phyloP scores from a whole-genome alignment of 495 filamentous ascomycete genomes.

The Xylaria sp. region DNA sequence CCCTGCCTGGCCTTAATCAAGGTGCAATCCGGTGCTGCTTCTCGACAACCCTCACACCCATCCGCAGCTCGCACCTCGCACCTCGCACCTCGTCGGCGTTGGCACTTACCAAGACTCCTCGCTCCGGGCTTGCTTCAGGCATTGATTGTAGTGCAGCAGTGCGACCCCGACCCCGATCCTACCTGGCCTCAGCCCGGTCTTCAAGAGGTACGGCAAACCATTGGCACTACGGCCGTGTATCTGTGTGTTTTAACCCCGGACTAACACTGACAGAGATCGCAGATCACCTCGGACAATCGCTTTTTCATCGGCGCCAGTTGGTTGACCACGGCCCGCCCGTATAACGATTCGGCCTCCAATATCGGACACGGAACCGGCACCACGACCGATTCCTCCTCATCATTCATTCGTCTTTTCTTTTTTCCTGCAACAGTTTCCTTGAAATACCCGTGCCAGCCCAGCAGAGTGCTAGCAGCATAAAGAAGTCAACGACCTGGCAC shows the following conservation, averaged over 20 bases:
- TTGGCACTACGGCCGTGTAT: background rate
- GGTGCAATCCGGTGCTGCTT: conserved; percentile 18
- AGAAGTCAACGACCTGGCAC: conserved; percentile 11
- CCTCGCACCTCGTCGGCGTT: background rate
- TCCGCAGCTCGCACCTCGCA: background rate
- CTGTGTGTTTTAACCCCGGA: background rate
- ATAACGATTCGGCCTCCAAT: conserved; percentile 20
- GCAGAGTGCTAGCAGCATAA: background rate
- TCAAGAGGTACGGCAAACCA: conserved; percentile 3
- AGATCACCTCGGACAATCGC: conserved; percentile 1
- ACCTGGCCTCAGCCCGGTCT: background rate
- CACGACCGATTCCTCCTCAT: conserved; percentile 1
- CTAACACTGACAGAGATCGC: conserved; percentile 18
- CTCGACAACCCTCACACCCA: conserved; percentile 17
- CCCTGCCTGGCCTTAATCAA: background rate
- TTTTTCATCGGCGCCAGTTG: background rate
- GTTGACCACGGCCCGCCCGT: conserved; percentile 5
- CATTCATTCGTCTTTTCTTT: conserved; percentile 20
- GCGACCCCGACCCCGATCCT: conserved; percentile 14
- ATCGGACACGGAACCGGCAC: conserved; percentile 16
- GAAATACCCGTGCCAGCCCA: conserved; percentile 7
- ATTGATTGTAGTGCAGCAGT: background rate
- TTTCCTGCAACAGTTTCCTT: background rate
- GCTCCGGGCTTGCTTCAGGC: conserved; percentile 17
- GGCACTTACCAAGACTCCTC: conserved; percentile 20